Percentiles rank a stretch among this genome's conserved stretches.
Conservation (phyloP, 441 rosid genomes). For the Mallotus japonicus region DNA sequence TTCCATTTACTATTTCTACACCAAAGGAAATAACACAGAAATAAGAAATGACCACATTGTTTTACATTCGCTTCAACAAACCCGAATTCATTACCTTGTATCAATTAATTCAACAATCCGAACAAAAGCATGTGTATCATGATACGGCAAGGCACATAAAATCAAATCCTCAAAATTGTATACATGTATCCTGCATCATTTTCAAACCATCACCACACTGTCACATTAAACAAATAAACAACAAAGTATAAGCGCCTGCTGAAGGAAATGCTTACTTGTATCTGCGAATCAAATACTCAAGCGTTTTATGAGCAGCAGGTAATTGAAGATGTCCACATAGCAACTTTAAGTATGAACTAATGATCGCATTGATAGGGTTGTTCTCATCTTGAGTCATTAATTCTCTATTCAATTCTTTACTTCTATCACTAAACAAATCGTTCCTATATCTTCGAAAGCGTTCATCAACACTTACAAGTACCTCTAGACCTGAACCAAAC, state of each 20-base stretch:
- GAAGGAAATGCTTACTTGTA: slow-evolving; percentile 55
- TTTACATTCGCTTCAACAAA: not conserved
- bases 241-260: not conserved
- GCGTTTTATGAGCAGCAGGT: slow-evolving; percentile 64
- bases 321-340: slow-evolving; percentile 74
- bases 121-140: slow-evolving; percentile 89
- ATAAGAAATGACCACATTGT: not conserved
- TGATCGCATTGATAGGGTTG: slow-evolving; percentile 49
- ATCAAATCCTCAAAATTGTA: slow-evolving; percentile 81
- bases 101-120: slow-evolving; percentile 76
- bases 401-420: slow-evolving; percentile 84
- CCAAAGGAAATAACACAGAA: slow-evolving; percentile 15
- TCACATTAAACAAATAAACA: slow-evolving; percentile 6
- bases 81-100: slow-evolving; percentile 53
- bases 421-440: slow-evolving; percentile 75
- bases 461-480: slow-evolving; percentile 58
- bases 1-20: slow-evolving; percentile 90
- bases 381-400: slow-evolving; percentile 64
- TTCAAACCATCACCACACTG: not conserved
- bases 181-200: slow-evolving; percentile 66
- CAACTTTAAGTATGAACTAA: slow-evolving; percentile 60
- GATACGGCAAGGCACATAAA: slow-evolving; percentile 82
- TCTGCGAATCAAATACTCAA: slow-evolving; percentile 94
- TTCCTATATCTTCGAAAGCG: slow-evolving; percentile 61
- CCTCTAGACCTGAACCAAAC: slow-evolving; percentile 72